Percentiles rank a stretch among this genome's conserved stretches.
Evolutionary conservation across 345 rosid species (phyloP).

Genomic region (Eucalyptus regnans): DNA sequence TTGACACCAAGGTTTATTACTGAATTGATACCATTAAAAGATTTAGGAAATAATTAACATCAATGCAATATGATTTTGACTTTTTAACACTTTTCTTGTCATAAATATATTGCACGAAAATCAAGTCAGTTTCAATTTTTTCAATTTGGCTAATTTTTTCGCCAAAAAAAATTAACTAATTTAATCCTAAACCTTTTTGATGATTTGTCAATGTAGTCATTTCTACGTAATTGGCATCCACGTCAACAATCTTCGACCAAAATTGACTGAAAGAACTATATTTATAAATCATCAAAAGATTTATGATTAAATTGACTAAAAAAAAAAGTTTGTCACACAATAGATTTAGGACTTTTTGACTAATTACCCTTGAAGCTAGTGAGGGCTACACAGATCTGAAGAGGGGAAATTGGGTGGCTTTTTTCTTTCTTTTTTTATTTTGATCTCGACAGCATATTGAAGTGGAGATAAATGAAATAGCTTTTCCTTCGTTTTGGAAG

Average conservation of each 20-base stretch:
- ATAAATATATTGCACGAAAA: too few species aligned
- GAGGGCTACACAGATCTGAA: neutral
- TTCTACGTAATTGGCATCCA: rapidly evolving
- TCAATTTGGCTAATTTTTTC: too few species aligned
- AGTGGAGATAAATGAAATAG: neutral
- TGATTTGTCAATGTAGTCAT: neutral
- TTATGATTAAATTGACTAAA: neutral
- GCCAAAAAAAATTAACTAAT: too few species aligned
- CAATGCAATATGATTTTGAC: too few species aligned
- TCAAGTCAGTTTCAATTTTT: too few species aligned
- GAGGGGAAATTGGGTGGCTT: neutral
- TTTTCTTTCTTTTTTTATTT: neutral
- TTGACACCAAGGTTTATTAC: too few species aligned
- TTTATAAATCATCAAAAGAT: neutral
- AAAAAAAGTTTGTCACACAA: neutral
- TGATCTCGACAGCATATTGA: neutral
- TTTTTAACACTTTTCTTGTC: too few species aligned
- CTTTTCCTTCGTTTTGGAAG: neutral
- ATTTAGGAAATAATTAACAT: too few species aligned
- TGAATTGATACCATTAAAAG: too few species aligned
- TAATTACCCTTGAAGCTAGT: neutral
- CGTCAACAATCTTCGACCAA: neutral
- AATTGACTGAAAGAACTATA: neutral
- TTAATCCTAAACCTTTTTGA: neutral
- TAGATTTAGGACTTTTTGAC: neutral